These are phyloP conservation scores for Uronychia setigera DNA, from an alignment of 73 alveolate genomes.

Conservation along the genomic window DNA sequence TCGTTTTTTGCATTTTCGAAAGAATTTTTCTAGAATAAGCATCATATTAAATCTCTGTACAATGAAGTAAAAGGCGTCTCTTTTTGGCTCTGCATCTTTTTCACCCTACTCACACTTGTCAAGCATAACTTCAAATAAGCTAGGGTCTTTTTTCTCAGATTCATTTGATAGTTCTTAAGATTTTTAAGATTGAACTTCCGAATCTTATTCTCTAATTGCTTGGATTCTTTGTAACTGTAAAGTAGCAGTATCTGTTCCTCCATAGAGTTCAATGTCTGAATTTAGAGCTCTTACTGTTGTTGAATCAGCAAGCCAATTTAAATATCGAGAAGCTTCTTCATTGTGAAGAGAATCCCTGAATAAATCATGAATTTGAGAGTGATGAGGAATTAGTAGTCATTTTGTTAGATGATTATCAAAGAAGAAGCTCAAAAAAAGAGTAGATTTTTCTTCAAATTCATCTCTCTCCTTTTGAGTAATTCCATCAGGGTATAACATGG, in stretches of 20 bases:
- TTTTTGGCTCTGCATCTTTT: neutral
- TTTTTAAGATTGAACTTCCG: neutral
- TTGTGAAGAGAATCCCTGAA: conserved; percentile 11
- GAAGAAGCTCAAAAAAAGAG: conserved; percentile 21
- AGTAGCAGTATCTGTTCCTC: neutral
- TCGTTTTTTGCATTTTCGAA: neutral
- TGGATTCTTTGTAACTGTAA: neutral
- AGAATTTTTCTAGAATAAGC: neutral
- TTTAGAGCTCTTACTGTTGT: neutral
- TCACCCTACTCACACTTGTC: neutral
- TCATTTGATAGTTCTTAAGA: neutral
- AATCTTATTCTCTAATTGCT: neutral
- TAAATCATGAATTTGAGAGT: conserved; percentile 24
- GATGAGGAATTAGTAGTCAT: conserved; percentile 11
- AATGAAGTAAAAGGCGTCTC: neutral
- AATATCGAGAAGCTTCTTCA: neutral
- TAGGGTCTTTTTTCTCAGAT: neutral
- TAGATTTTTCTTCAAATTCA: conserved; percentile 32
- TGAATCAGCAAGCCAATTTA: neutral
- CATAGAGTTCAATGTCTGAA: neutral
- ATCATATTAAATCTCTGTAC: neutral
- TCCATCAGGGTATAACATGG: conserved; percentile 36
- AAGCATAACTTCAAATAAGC: neutral
- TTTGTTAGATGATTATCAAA: conserved; percentile 20
- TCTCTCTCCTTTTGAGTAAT: conserved; percentile 38